Evolutionary conservation across 768 basidiomycete species (phyloP).

Genomic region (Gloeostereum incarnatum): DNA sequence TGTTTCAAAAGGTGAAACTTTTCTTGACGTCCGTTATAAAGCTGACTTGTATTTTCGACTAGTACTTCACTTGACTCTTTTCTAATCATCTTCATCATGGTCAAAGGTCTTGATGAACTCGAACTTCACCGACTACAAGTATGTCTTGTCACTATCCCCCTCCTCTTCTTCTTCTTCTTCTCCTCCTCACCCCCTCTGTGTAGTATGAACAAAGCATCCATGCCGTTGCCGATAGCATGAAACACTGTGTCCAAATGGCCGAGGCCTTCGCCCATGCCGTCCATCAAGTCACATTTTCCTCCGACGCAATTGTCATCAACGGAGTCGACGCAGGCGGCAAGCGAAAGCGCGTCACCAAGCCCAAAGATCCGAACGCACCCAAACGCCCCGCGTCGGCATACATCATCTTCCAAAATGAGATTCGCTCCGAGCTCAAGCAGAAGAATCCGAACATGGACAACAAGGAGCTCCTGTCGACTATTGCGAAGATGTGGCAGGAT

Average conservation of each 20-base stretch:
- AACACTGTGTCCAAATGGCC: conserved; percentile 48
- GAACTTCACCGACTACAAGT: conserved; percentile 26
- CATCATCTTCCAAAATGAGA: conserved; percentile 64
- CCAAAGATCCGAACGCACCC: conserved; percentile 71
- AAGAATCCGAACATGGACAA: conserved; percentile 58
- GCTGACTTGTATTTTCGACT: not conserved
- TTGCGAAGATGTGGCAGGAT: conserved; percentile 65
- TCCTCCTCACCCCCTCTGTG: conserved; percentile 5
- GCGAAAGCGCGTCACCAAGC: conserved; percentile 55
- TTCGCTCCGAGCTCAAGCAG: conserved; percentile 65
- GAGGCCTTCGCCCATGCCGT: conserved; percentile 50
- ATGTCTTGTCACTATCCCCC: too few species aligned
- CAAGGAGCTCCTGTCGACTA: conserved; percentile 60
- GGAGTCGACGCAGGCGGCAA: conserved; percentile 27
- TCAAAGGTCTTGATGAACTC: conserved; percentile 17
- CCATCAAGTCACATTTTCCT: conserved; percentile 23
- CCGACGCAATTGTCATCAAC: conserved; percentile 1
- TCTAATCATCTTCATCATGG: conserved; percentile 13
- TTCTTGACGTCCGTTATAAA: not conserved
- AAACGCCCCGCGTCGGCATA: conserved; percentile 69
- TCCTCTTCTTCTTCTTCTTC: conserved; percentile 1
- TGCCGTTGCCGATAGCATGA: conserved; percentile 54
- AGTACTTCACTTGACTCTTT: conserved; percentile 7
- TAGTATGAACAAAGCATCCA: conserved; percentile 49
- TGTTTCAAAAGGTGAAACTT: conserved; percentile 1